Percentiles rank a stretch among this genome's conserved stretches.
These are phyloP conservation scores for Populus euphratica DNA, from an alignment of 345 rosid species.

Conservation along the genomic window DNA sequence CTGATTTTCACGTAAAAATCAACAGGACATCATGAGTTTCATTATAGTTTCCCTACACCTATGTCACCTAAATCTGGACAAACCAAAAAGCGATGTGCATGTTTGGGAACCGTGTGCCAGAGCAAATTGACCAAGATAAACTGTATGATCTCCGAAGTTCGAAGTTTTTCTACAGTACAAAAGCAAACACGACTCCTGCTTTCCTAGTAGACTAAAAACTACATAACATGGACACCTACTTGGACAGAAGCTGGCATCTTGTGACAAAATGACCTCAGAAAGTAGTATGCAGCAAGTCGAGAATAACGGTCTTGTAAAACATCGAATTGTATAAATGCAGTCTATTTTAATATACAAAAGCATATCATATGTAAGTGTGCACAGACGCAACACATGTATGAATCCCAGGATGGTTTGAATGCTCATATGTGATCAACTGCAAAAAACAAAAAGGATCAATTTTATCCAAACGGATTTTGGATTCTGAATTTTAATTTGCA, in stretches of 20 bases:
- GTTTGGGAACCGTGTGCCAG: not conserved
- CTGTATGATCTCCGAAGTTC: not conserved
- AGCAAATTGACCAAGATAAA: not conserved
- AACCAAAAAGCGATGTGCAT: not conserved
- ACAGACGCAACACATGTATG: not conserved
- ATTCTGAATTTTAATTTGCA: too few species aligned
- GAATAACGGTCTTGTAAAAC: not conserved
- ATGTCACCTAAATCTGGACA: not conserved
- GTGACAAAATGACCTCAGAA: not conserved
- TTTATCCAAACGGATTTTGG: too few species aligned
- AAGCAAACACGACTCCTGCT: not conserved
- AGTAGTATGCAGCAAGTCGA: not conserved
- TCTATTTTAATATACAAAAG: not conserved
- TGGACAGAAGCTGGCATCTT: not conserved
- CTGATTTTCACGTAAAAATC: not conserved
- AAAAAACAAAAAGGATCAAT: too few species aligned
- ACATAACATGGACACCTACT: not conserved
- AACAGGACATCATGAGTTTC: not conserved
- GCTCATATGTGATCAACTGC: slow-evolving; percentile 6
- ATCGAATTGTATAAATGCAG: not conserved
- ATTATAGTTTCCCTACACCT: not conserved
- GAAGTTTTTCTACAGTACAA: not conserved
- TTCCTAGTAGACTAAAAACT: not conserved
- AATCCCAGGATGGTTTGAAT: not conserved
- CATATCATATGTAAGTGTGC: not conserved